Base-by-base conservation (phyloP, 768 basidiomycete genomes). In the Auricularia sp. region DNA sequence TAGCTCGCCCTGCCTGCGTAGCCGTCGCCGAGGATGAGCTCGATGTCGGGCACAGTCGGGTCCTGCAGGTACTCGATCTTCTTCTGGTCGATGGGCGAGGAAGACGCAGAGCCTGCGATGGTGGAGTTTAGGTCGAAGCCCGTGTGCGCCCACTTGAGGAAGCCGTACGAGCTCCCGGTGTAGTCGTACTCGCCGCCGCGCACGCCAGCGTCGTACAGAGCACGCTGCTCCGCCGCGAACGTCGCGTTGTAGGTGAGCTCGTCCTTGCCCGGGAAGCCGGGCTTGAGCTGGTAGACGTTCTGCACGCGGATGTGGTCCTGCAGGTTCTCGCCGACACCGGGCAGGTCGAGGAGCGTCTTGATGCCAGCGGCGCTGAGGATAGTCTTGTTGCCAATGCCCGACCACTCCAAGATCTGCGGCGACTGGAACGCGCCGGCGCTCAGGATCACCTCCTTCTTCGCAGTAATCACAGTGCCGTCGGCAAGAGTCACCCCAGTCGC, bases 351-450 rank as follows among this genome's bases (percentile, higher is more conserved):
- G 61, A 71, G 67, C 53, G 67, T 64, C 23, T 61, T 42, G 66
- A 80, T 74, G 33, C 68, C 68, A 36, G 72, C 65, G 12, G 35
- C 64, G n/a, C 69, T 67, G n/a, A 78, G 68, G 18, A 72, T 67
- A 1, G 65, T 69, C n/a, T 68, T 68, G 23, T 75, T 74, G 59
- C 77, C 78, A 65, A 79, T 70, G 35, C 78, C 78, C 18, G 74
- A 74, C 11, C 77, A 69, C 61, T 77, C 70, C 71, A 82, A 74
- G 10, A 81, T 68, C 60, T 79, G 77, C 8, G 81, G 75, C 2
- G 78, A 69, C 64, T 69, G 36, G 54, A 69, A 39, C 1, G 65
- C 62, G 23, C 69, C 69, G 3, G 68, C 69, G 39, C 66, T 62
- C 11, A 70, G 58, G 36, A 70, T 69, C 35, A 70, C 64, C 53